Base-by-base conservation (phyloP, 768 basidiomycete genomes). In the Holtermannia corniformis region DNA sequence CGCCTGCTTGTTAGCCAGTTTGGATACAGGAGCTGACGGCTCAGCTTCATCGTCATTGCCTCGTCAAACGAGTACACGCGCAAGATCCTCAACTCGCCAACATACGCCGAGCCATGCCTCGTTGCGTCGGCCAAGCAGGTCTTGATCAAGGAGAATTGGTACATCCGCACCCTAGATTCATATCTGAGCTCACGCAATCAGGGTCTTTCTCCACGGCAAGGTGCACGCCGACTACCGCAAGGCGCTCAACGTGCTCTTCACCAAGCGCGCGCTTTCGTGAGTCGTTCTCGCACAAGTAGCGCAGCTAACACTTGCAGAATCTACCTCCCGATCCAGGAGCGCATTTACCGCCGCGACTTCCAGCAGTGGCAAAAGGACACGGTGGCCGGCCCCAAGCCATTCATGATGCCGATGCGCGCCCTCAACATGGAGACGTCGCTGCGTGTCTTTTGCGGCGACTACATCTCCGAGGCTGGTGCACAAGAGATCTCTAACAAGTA, bases 31-130 rank as follows among this genome's bases (percentile, higher is more conserved):
- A n/a, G 16, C 2, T 24, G 28, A n/a, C n/a, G n/a, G n/a, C n/a
- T n/a, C 68, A 99, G 95, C 63, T 97, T 96, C 74, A 97, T 99
- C 67, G 95, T 99, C 65, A 92, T 97, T 82, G 90, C 91, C 21
- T 87, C 93, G 5, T 84, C 87, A 2, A 97, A 90, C 64, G 85
- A 93, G 60, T 89, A 82, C 73, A 77, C 92, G 11, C 85, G 93
- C 66, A 96, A 93, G 75, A 92, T 97, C 62, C 77, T 99, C 68
- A 96, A 97, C 77, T 90, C 90, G 3, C 93, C 95, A 0, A 79
- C 75, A 7, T 83, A 87, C 62, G 86, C 95, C 23, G 92, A 96
- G 71, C 95, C 95, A 0, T 93, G 89, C 68, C 82, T 99, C 16
- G 90, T 96, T 24, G 78, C 89, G 60, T 86, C 89, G 4, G 95